Conservation (phyloP, 2,329 filamentous ascomycete genomes). For the Fusarium hostae region DNA sequence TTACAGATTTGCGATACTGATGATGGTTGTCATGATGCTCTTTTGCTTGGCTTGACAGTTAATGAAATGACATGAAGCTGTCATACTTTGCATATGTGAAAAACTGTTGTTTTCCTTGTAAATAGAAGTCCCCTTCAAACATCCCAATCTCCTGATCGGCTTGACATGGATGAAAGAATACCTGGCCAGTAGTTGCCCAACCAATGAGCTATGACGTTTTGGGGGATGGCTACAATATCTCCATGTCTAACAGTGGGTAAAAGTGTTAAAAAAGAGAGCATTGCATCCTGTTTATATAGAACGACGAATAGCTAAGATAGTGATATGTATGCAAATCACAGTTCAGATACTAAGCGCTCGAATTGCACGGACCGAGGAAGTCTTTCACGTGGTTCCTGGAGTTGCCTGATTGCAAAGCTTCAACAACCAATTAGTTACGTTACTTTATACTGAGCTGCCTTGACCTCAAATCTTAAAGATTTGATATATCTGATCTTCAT, state of each 20-base stretch:
- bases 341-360: background rate
- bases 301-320: background rate
- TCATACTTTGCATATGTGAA: background rate
- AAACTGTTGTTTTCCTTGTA: background rate
- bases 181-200: background rate
- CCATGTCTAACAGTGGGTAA: background rate
- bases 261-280: no score
- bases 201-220: constrained; percentile 9
- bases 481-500: no score
- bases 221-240: background rate
- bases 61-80: constrained; percentile 12
- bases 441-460: background rate
- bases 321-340: background rate
- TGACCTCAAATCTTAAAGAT: background rate
- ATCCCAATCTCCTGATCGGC: background rate
- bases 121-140: no score
- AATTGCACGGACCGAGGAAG: background rate
- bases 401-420: background rate
- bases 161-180: background rate
- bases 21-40: constrained; percentile 40
- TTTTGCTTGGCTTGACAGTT: constrained; percentile 24
- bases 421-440: background rate
- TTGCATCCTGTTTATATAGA: no score
- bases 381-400: background rate
- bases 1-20: constrained; percentile 26